Evolutionary conservation across 306 rosid species (phyloP), one percentile per base, ranked within the genome.

Genomic region (Vachellia pachyceras): DNA sequence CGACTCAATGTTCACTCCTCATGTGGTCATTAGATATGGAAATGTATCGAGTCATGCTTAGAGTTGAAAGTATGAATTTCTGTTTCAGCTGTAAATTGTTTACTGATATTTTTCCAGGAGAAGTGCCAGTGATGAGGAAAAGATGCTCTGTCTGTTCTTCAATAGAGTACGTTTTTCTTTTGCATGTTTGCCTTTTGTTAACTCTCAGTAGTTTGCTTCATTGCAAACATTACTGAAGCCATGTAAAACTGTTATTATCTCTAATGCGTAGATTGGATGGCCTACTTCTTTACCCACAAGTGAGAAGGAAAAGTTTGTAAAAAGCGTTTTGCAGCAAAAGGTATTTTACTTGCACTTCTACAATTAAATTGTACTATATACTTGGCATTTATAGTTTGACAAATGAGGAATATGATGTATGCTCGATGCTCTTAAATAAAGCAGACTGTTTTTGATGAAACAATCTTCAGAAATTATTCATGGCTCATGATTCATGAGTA

Each of bases 231-330:
- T 66, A 68, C 37, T 49, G 76, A 55, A 15, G 67, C 66, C 58
- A 42, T 63, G 33, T 83, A 68, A 11, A 71, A n/a, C 45, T 77
- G 54, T 60, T 33, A n/a, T 84, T 77, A 39, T 63, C 76, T 79
- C 36, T 63, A 72, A 46, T 54, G 14, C 80, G 79, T 86, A 95
- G 99, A 93, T 86, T 84, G 97, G 97, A n/a, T 95, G 99, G 99
- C 98, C 99, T 63, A 79, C 97, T 37, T 91, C 99, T 44, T 86
- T 95, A 76, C 99, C 99, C 49, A 95, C 99, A 54, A 89, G 74
- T 60, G 95, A 95, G 88, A 89, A 93, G 87, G 98, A 82, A 49
- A 44, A 84, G 57, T 95, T 95, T 65, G 55, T 91, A 25, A 89
- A 93, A 85, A 87, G 84, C 55, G 96, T 93, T 86, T 78, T 95